Base-by-base conservation (phyloP, 768 basidiomycete species). In the Auriculariales sp. region DNA sequence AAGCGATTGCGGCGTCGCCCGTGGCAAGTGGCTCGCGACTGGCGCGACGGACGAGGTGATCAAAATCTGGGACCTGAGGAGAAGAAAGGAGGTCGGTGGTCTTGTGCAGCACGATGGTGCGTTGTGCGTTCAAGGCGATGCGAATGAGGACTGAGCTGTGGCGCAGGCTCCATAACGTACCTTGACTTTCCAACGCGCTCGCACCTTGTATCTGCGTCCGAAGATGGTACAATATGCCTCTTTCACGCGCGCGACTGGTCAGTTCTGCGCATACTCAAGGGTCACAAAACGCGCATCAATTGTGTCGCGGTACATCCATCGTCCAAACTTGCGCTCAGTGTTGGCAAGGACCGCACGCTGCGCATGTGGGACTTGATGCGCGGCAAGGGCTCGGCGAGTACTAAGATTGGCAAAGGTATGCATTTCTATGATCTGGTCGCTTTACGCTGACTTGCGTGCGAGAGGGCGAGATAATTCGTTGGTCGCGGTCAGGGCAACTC, bases 341-440 rank as follows among this genome's bases (percentile, higher is more conserved):
- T 97, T 0, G 94, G 95, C 5, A 83, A 81, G 58, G 95, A 98
- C 59, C 73, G 75, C 55, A 88, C 86, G 3, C 56, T 98, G 52
- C 75, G 92, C 35, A 95, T 99, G 93, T 99, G 95, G 95, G 95
- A 99, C 70, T 69, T 99, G 46, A 93, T 97, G 88, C 71, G 93
- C 39, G 94, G 94, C 0, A 83, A 84, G 62, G 88, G 89, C 3
- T 78, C 78, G 10, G 90, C 89, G 5, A 90, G 91, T 62, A 83
- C 78, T 42, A 92, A 93, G 61, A 64, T 99, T 4, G 88, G 89
- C 19, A 85, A 82, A 68, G 92, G 92, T 88, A 52, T 49, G 72
- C 61, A 12, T 3, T 51, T 6, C 19, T 25, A 15, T 31, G 39
- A 9, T 17, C 28, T 11, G 12, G 11, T 1, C 30, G 28, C 36